Percentiles rank a stretch among this genome's conserved stretches.
Conservation (phyloP, 345 rosid genomes). For the Hirschfeldia incana region DNA sequence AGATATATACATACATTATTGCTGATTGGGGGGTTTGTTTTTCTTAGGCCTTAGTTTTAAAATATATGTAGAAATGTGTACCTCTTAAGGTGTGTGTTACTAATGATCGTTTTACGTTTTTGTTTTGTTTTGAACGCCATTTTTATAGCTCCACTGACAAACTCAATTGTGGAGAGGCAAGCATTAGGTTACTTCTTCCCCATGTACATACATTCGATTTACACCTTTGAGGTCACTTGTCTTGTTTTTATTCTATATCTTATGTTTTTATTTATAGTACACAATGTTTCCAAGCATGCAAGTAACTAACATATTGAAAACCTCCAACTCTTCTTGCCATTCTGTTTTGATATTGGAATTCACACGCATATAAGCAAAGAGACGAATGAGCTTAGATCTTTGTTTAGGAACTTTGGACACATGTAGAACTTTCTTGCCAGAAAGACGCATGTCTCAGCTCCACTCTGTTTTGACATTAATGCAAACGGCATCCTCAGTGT, state of each 20-base stretch:
- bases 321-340: background rate
- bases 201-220: constrained; percentile 25
- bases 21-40: constrained; percentile 15
- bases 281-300: background rate
- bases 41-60: constrained; percentile 26
- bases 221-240: background rate
- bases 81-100: constrained; percentile 19
- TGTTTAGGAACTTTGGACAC: background rate
- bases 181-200: constrained; percentile 23
- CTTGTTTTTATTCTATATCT: background rate
- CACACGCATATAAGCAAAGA: background rate
- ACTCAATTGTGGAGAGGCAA: constrained; percentile 30
- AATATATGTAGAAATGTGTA: constrained; percentile 32
- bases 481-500: background rate
- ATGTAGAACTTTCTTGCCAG: background rate
- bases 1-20: background rate
- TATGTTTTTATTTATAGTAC: background rate
- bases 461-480: background rate
- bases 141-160: constrained; percentile 30
- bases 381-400: background rate
- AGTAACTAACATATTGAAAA: background rate
- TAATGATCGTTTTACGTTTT: constrained; percentile 8
- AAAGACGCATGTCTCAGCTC: background rate
- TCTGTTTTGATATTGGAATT: background rate
- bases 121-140: constrained; percentile 33